These are phyloP conservation scores for Phytophthora crassamura DNA, from an alignment of 352 stramenopile genomes.

Conservation along the genomic window DNA sequence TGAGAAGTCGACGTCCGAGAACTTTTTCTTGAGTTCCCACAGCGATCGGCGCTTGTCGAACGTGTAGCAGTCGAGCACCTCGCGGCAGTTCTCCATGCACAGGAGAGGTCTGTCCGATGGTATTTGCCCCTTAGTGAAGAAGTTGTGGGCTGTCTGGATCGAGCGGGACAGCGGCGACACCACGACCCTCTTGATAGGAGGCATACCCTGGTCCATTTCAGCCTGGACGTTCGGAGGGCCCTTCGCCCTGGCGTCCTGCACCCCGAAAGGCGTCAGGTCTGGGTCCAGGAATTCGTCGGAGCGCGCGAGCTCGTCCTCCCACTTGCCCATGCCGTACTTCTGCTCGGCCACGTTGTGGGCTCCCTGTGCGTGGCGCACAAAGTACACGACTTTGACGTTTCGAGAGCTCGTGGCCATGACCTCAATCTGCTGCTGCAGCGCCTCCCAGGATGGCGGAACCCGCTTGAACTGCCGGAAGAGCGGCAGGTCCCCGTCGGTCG, in stretches of 20 bases:
- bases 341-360: slow-evolving; percentile 74
- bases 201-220: slow-evolving; percentile 51
- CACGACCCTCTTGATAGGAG: slow-evolving; percentile 33
- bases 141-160: slow-evolving; percentile 76
- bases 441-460: slow-evolving; percentile 33
- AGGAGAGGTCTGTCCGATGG: slow-evolving; percentile 45
- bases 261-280: slow-evolving; percentile 63
- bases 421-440: slow-evolving; percentile 31
- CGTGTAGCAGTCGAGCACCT: slow-evolving; percentile 74
- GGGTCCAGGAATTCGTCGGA: slow-evolving; percentile 69
- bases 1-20: slow-evolving; percentile 73
- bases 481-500: background rate
- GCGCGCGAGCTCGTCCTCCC: slow-evolving; percentile 73
- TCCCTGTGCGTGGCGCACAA: slow-evolving; percentile 80
- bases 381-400: slow-evolving; percentile 79
- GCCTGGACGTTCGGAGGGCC: slow-evolving; percentile 39
- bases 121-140: slow-evolving; percentile 54
- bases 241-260: slow-evolving; percentile 61
- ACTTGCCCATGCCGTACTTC: slow-evolving; percentile 63
- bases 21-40: slow-evolving; percentile 53
- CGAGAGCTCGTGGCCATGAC: slow-evolving; percentile 24
- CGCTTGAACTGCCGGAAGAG: slow-evolving; percentile 49
- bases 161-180: slow-evolving; percentile 59
- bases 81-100: slow-evolving; percentile 71
- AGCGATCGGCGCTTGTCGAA: slow-evolving; percentile 70